These are phyloP conservation scores for Cryptosporidium ubiquitum DNA, from an alignment of 169 alveolate genomes.

Conservation along the genomic window DNA sequence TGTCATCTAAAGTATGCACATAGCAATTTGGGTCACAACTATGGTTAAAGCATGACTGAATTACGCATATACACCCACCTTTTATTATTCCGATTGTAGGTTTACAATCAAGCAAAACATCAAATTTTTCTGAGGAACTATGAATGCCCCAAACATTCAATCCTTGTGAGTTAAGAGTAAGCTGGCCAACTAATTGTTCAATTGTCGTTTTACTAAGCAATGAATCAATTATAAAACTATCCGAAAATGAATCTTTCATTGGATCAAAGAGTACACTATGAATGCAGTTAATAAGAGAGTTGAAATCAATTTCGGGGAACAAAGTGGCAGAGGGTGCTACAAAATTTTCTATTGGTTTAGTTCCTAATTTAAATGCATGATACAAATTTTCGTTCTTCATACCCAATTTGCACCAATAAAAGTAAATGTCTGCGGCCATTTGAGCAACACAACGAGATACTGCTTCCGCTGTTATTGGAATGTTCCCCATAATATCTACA, in stretches of 20 bases:
- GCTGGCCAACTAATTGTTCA: constrained; percentile 72
- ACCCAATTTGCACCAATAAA: constrained; percentile 57
- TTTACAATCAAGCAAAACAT: not conserved
- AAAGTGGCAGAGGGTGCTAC: constrained; percentile 76
- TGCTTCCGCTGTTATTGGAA: constrained; percentile 78
- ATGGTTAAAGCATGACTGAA: constrained; percentile 80
- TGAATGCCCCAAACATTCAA: constrained; percentile 74
- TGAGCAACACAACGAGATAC: constrained; percentile 76
- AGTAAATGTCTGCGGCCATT: constrained; percentile 75
- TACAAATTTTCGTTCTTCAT: constrained; percentile 11
- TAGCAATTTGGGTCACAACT: constrained; percentile 79
- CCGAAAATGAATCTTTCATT: not conserved
- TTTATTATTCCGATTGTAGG: constrained; percentile 44
- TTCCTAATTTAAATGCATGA: constrained; percentile 30
- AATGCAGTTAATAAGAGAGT: constrained; percentile 50
- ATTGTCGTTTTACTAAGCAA: constrained; percentile 55
- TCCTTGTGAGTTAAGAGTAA: constrained; percentile 75
- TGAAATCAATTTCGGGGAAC: constrained; percentile 64
- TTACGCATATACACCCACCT: constrained; percentile 77
- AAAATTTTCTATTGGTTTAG: constrained; percentile 62
- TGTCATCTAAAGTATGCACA: constrained; percentile 56
- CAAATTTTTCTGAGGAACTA: too few relatives aligned
- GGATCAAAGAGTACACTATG: constrained; percentile 29
- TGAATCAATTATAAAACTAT: constrained; percentile 9
- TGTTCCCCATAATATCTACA: constrained; percentile 32